These are phyloP conservation scores for Scheffersomyces parashehatae DNA, from an alignment of 1,139 yeast species.

Conservation along the genomic window DNA sequence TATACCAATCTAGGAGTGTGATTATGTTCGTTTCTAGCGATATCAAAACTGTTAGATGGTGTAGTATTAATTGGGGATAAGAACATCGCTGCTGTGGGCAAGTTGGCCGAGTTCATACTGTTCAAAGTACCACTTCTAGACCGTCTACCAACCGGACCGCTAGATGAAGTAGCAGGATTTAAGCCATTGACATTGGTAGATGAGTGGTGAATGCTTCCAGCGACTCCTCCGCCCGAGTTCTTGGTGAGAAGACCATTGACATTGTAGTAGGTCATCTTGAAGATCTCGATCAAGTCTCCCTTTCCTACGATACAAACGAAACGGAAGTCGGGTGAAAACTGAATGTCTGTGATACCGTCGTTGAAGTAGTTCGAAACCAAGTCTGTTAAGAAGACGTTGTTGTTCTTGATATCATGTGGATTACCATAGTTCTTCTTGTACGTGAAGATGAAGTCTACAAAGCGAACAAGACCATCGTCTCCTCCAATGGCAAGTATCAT, in stretches of 20 bases:
- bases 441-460: conserved; percentile 49
- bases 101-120: conserved; percentile 23
- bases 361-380: conserved; percentile 62
- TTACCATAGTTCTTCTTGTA: conserved; percentile 10
- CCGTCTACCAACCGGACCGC: conserved; percentile 20
- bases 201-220: conserved; percentile 12
- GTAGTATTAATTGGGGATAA: conserved; percentile 22
- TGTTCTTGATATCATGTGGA: conserved; percentile 13
- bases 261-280: conserved; percentile 45
- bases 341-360: conserved; percentile 60
- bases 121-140: conserved; percentile 43
- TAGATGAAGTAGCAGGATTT: conserved; percentile 2
- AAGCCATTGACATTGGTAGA: conserved; percentile 14
- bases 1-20: not conserved
- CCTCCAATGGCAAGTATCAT: conserved; percentile 56
- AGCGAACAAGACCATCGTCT: conserved; percentile 65
- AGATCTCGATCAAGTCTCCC: conserved; percentile 60
- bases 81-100: conserved; percentile 12
- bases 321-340: conserved; percentile 66
- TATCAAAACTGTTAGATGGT: conserved; percentile 25
- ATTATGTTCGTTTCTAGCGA: conserved; percentile 5
- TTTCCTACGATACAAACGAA: conserved; percentile 59
- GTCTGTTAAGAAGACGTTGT: conserved; percentile 52
- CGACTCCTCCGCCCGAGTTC: conserved; percentile 4
- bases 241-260: conserved; percentile 33